Evolutionary conservation across 1,139 yeast genomes (phyloP).

Genomic region (Suhomyces yuchorum): DNA sequence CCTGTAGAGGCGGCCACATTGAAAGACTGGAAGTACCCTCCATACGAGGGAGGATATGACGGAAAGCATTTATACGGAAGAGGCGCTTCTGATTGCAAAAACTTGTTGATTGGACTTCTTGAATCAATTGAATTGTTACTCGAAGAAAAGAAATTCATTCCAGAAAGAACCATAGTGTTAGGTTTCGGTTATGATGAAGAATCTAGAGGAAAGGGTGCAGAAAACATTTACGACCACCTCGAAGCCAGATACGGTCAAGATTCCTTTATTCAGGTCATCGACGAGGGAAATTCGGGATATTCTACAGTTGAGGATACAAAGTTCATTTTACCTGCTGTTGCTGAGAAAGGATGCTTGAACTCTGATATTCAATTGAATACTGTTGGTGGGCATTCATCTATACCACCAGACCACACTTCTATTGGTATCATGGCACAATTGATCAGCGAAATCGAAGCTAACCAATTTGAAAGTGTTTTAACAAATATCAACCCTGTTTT

Average conservation of each 20-base stretch:
- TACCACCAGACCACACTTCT: conserved; percentile 51
- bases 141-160: conserved; percentile 35
- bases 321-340: conserved; percentile 57
- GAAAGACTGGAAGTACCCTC: conserved; percentile 45
- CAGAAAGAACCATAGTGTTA: conserved; percentile 44
- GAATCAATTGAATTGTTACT: conserved; percentile 46
- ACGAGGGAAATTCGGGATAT: conserved; percentile 46
- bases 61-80: conserved; percentile 46
- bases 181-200: conserved; percentile 56
- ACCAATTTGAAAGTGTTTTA: conserved; percentile 36
- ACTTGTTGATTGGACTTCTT: conserved; percentile 42
- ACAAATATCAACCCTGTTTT: conserved; percentile 46
- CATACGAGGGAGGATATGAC: conserved; percentile 45
- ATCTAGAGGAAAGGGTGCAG: conserved; percentile 42
- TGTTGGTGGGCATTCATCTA: conserved; percentile 53
- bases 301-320: conserved; percentile 44
- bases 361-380: conserved; percentile 40
- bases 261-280: conserved; percentile 44
- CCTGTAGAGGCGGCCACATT: conserved; percentile 47
- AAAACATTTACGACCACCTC: conserved; percentile 32
- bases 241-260: conserved; percentile 39
- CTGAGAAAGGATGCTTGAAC: conserved; percentile 50
- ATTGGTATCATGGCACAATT: conserved; percentile 49
- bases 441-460: conserved; percentile 39
- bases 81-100: conserved; percentile 52